These are phyloP conservation scores for Rhizomucor pusillus DNA, from an alignment of 371 early-diverging fungal species.

Conservation along the genomic window DNA sequence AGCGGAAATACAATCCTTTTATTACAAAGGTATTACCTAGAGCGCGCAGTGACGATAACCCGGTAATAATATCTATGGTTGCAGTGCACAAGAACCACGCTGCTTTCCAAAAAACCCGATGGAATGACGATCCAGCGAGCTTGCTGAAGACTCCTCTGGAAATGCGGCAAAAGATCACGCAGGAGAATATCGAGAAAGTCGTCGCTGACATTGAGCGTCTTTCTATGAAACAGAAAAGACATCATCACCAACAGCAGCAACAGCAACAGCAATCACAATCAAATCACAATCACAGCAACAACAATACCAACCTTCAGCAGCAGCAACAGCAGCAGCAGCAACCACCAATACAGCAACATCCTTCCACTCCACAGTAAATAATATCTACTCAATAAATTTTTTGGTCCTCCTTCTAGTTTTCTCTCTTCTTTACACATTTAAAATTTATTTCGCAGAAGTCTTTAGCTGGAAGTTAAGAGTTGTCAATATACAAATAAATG, in stretches of 20 bases:
- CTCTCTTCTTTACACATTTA: neutral
- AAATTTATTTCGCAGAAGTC: slow-evolving; percentile 16
- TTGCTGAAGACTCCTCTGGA: slow-evolving; percentile 11
- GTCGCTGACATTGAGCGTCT: slow-evolving; percentile 38
- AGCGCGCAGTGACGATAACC: neutral
- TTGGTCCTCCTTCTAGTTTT: neutral
- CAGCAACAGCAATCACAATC: slow-evolving; percentile 4
- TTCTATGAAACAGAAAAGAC: slow-evolving; percentile 22
- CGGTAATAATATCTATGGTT: neutral
- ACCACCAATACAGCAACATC: neutral
- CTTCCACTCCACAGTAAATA: too few relatives aligned
- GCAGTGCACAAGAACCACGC: slow-evolving; percentile 51
- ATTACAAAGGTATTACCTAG: slow-evolving; percentile 55
- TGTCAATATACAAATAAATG: too few relatives aligned
- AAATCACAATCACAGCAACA: slow-evolving; percentile 4
- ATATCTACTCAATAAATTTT: neutral
- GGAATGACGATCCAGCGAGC: slow-evolving; percentile 12
- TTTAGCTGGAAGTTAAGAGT: slow-evolving; percentile 8
- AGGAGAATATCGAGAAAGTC: slow-evolving; percentile 32
- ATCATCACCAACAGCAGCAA: slow-evolving; percentile 3
- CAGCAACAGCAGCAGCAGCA: slow-evolving; percentile 7
- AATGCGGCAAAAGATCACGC: slow-evolving; percentile 26
- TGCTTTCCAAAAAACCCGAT: slow-evolving; percentile 30
- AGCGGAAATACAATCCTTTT: slow-evolving; percentile 54
- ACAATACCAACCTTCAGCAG: slow-evolving; percentile 1